Percentiles rank a stretch among this genome's conserved stretches.
Evolutionary conservation across 345 rosid genomes (phyloP).

Genomic region (Lagerstroemia speciosa): DNA sequence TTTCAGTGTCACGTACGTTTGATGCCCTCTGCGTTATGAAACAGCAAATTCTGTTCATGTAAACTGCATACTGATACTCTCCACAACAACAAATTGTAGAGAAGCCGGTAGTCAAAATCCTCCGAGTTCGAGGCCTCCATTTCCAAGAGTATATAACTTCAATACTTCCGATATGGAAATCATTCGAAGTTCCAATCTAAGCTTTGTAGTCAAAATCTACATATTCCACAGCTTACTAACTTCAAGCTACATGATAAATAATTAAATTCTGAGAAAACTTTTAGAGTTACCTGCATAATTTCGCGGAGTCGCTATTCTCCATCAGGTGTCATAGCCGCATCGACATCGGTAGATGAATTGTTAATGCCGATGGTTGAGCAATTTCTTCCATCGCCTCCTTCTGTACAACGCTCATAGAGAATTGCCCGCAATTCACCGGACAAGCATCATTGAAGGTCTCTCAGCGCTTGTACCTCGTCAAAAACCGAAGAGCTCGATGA

Average conservation of each 20-base stretch:
- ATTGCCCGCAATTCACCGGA: not conserved
- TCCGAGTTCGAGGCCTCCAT: too few species aligned
- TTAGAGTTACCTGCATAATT: conserved; percentile 58
- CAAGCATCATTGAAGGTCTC: too few species aligned
- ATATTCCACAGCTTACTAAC: not conserved
- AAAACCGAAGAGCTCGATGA: too few species aligned
- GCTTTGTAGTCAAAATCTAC: not conserved
- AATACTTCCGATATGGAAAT: not conserved
- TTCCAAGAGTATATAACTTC: not conserved
- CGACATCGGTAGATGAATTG: conserved; percentile 57
- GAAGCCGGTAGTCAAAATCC: not conserved
- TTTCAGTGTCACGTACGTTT: conserved; percentile 81
- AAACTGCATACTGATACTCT: not conserved
- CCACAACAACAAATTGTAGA: not conserved
- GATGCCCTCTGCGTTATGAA: conserved; percentile 46
- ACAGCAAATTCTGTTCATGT: not conserved
- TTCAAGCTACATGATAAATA: not conserved
- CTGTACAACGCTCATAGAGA: conserved; percentile 36
- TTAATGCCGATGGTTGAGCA: conserved; percentile 75
- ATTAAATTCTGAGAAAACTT: not conserved
- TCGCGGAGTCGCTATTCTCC: conserved; percentile 77
- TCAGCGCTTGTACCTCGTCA: too few species aligned
- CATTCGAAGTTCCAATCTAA: not conserved
- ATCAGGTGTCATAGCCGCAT: conserved; percentile 58
- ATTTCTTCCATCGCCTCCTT: conserved; percentile 79